Evolutionary conservation across 2,329 filamentous ascomycete species (phyloP).

Genomic region (Scedosporium boydii): DNA sequence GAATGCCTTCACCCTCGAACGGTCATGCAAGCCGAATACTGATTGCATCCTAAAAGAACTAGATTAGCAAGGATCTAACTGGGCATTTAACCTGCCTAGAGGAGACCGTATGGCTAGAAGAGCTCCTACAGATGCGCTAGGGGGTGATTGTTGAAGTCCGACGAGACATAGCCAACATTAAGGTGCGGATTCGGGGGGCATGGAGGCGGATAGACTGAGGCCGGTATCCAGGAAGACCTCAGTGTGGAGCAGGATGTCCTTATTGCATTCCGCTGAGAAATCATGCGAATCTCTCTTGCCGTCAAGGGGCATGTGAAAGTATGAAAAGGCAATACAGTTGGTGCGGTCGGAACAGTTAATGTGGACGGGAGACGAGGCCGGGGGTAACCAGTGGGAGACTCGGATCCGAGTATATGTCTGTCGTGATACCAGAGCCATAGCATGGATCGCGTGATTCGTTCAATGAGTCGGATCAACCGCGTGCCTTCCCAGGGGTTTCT

Average conservation of each 20-base stretch:
- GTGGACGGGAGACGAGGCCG: conserved; percentile 64
- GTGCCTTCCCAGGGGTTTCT: conserved; percentile 82
- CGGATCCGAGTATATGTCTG: conserved; percentile 54
- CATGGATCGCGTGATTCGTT: conserved; percentile 69
- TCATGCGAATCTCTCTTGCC: conserved; percentile 82
- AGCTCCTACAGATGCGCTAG: conserved; percentile 67
- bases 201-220: conserved; percentile 75
- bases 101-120: neutral
- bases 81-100: neutral
- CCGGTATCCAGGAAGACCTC: conserved; percentile 75
- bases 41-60: conserved; percentile 68
- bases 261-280: conserved; percentile 88
- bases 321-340: conserved; percentile 92
- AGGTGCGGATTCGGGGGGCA: conserved; percentile 70
- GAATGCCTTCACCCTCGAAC: conserved; percentile 65
- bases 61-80: neutral
- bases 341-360: conserved; percentile 74
- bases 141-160: conserved; percentile 98
- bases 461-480: conserved; percentile 70
- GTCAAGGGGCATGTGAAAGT: conserved; percentile 93
- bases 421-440: conserved; percentile 86
- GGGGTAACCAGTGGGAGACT: conserved; percentile 51
- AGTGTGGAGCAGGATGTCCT: conserved; percentile 89
- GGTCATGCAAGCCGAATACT: conserved; percentile 85
- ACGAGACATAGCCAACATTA: conserved; percentile 94